Evolutionary conservation across 2,329 filamentous ascomycete genomes (phyloP).

Genomic region (Camillea tinctor): DNA sequence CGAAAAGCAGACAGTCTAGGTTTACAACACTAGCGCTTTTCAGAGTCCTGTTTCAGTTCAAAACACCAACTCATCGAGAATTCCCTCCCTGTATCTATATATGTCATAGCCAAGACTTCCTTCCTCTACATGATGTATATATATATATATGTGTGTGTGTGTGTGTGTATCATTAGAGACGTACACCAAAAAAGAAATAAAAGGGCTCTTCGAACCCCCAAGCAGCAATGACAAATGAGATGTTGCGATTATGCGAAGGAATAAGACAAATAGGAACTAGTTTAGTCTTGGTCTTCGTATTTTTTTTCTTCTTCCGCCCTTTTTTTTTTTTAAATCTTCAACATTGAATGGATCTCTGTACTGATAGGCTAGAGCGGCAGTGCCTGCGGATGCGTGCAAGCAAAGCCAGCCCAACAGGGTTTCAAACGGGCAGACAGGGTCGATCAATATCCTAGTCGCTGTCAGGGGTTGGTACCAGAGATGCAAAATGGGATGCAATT

Average conservation of each 20-base stretch:
- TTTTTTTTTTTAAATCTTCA: no score
- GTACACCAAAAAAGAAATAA: no score
- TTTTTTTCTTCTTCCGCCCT: background rate
- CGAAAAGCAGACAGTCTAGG: no score
- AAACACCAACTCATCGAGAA: background rate
- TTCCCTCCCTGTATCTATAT: background rate
- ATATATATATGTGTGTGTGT: no score
- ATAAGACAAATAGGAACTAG: background rate
- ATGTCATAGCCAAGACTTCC: background rate
- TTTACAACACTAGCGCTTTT: background rate
- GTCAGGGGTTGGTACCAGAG: background rate
- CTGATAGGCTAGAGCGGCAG: background rate
- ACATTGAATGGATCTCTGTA: background rate
- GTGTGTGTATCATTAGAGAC: no score
- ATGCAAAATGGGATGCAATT: background rate
- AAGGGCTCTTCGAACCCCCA: background rate
- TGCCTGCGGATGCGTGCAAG: background rate
- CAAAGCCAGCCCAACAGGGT: no score
- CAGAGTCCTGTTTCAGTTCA: background rate
- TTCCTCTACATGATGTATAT: background rate
- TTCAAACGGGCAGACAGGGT: background rate
- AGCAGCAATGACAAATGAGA: background rate
- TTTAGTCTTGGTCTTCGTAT: background rate
- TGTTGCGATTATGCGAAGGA: background rate
- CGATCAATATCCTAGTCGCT: background rate